Evolutionary conservation across 441 rosid genomes (phyloP), one percentile per base, ranked within the genome.

Genomic region (Mallotus repandus): DNA sequence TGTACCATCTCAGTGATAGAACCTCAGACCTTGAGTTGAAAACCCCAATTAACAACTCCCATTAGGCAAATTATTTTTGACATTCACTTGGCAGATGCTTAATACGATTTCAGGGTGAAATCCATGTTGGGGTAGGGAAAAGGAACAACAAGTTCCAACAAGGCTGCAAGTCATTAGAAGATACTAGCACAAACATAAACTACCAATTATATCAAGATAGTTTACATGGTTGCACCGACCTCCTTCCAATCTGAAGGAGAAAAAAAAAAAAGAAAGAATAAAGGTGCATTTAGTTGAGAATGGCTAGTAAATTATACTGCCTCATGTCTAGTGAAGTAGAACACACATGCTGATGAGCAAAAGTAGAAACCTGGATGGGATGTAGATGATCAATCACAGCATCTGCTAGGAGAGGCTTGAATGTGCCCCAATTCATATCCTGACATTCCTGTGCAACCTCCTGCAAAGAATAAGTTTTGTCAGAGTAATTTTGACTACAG

Each of bases 401-500:
- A 72, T 92, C 93, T 7, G 90, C 61, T 54, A 95, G 79, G 71
- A 89, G 86, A 71, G 87, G 75, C 81, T 95, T 95, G 79, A 95
- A 93, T 0, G 77, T 65, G 65, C 98, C 98, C 97, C 97, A 92
- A 76, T 78, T 92, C 93, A 95, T 88, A 76, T 85, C 82, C 78
- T 83, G 86, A 82, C 96, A 89, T 81, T 95, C 98, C 71, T 78
- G 80, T 9, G 74, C 78, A 72, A 92, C 94, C 87, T 95, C 95
- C 98, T 92, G 92, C 73, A 74, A 76, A 25, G 29, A 25, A 25
- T 25, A 25, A 25, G 29, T 25, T 25, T 25, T 25, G 29, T 25
- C 46, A n/a, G n/a, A 43, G 46, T 43, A 54, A 9, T 18, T 55
- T 25, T 25, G 29, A 25, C 29, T 25, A 0, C 29, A 25, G 29